Conservation (phyloP, 495 filamentous ascomycete genomes). For the Aspergillus asperescens region DNA sequence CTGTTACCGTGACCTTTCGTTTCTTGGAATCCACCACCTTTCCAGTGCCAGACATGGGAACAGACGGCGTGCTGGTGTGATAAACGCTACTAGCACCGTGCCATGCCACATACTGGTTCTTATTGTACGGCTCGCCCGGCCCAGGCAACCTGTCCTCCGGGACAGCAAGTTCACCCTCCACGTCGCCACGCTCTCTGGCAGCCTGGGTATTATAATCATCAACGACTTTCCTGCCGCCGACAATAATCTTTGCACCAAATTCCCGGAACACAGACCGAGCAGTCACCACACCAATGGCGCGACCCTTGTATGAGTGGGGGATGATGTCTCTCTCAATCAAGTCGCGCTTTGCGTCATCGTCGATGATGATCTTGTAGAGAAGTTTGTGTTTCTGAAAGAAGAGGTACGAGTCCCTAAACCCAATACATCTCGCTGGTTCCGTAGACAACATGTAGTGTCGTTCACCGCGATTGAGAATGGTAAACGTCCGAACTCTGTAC, state of each 20-base stretch:
- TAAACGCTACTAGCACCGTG: constrained; percentile 94
- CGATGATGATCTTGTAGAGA: constrained; percentile 92
- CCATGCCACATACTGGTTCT: constrained; percentile 97
- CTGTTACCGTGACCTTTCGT: constrained; percentile 79
- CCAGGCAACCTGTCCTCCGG: constrained; percentile 70
- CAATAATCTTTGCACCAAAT: constrained; percentile 89
- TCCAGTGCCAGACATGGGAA: constrained; percentile 63
- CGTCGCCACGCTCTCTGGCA: constrained; percentile 70
- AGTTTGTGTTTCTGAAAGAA: constrained; percentile 97
- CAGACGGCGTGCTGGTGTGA: constrained; percentile 71
- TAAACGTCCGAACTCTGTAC: constrained; percentile 92
- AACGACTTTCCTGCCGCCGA: constrained; percentile 75
- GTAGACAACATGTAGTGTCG: constrained; percentile 96
- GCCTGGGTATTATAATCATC: constrained; percentile 87
- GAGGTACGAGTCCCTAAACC: constrained; percentile 93
- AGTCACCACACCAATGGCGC: constrained; percentile 94
- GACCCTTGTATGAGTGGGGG: constrained; percentile 95
- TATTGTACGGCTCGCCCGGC: constrained; percentile 75
- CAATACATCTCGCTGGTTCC: constrained; percentile 91
- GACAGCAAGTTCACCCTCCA: constrained; percentile 87
- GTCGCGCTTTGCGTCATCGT: constrained; percentile 86
- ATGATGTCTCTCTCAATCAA: constrained; percentile 92
- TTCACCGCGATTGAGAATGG: constrained; percentile 73
- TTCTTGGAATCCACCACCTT: constrained; percentile 71
- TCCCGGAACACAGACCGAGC: constrained; percentile 95